Base-by-base conservation (phyloP, 2,329 filamentous ascomycete species). In the Moelleriella libera region DNA sequence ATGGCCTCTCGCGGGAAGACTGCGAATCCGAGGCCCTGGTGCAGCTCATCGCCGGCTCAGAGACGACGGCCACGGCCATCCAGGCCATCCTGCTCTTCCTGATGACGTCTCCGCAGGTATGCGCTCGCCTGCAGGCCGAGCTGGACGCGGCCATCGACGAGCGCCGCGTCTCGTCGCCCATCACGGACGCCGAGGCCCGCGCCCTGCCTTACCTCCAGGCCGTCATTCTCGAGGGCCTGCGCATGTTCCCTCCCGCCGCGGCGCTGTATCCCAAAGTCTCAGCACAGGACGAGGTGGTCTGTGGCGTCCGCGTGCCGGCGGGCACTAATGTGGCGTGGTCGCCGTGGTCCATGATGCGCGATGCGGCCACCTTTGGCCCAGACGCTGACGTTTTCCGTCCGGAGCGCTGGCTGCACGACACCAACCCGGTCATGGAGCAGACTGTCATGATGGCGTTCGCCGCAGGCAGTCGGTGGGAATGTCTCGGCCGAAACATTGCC, bases 1-100 rank as follows among this genome's bases (percentile, higher is more conserved):
- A 47, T 28, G 42, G 37, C n/a, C 34, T 44, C 14, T 30, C 30
- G 11, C 49, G 47, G 46, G n/a, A 28, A 7, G 32, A 47, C 5
- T 39, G 30, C 28, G 42, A 44, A 21, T 30, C 46, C 6, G 45
- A 43, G 42, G 41, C 46, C 4, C 42, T 47, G 14, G 46, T 47
- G 11, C 46, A 44, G 34, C 28, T 46, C 5, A 43, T 50, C n/a
- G 49, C 47, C 37, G 49, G 49, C 0, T 50, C 49, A 7, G 49
- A 50, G 42, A 64, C 63, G 44, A 58, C 53, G 0, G 71, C 75
- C 1, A 72, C 69, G 0, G 66, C 68, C 3, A 64, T 78, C 14
- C 68, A 74, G 5, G 61, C 67, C 30, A 72, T 67, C 5, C 45
- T 77, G 42, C 66, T 76, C 31, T 66, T 70, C 55, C 56, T 77